Base-by-base conservation (phyloP, 768 basidiomycete species). In the Termitomyces bulborhizus region DNA sequence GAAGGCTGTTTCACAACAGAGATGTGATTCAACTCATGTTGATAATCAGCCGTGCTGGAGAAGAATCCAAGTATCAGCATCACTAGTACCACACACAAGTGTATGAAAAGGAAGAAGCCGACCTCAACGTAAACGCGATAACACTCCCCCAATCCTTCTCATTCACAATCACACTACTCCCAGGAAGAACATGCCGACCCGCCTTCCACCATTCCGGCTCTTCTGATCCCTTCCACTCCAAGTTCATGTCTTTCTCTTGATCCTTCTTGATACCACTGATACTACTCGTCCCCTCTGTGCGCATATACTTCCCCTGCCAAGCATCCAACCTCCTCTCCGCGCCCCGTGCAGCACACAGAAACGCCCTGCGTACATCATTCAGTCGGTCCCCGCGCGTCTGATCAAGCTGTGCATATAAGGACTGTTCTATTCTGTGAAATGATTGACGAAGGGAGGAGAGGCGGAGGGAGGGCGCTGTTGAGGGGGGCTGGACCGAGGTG, bases 111-210 rank as follows among this genome's bases (percentile, higher is more conserved):
- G 6, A 26, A 15, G 3, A 26, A 43, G 26, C 12, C 18, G 57
- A 86, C 85, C 85, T 85, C 48, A 89, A 68, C 7, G 86, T 87
- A 67, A 85, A 88, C 6, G 88, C 83, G 59, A 89, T 89, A 46
- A 90, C 82, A 65, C 86, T 88, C 7, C 86, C 86, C 85, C 83
- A 86, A 66, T 88, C 86, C 62, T 80, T 76, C 63, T 90, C 88
- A 47, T 80, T 67, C 8, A 89, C 79, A 56, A 88, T 76, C 4
- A 88, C 74, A 62, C 80, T 84, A 7, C 83, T 78, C 3, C 81
- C 80, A n/a, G 87, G 85, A 16, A 86, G 71, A 32, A 78, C 80
- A 71, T 90, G 84, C 63, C 74, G 83, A 8, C 76, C 76, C 18
- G 68, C 69, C 15, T 63, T 67, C 85, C 85, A 88, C 87, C 87